A percentile compares a stretch with the other conserved stretches of the same genome.
Conservation (phyloP, 164 flowering plant genomes). For the Dillenia turbinata region DNA sequence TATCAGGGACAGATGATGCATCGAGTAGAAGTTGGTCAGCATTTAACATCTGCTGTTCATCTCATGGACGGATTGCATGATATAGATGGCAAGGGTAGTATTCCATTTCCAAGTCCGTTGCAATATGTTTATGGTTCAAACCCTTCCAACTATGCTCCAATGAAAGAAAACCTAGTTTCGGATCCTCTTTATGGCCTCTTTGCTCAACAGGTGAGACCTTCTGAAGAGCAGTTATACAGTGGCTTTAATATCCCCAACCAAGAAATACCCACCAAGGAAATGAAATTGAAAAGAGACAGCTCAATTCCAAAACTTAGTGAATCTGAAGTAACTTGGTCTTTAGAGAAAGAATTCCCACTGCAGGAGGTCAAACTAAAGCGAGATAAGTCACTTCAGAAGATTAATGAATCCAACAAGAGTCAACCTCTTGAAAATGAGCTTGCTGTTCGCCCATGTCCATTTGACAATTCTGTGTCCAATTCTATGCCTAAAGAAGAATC, state of each 20-base stretch:
- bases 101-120: slow-evolving; percentile 22
- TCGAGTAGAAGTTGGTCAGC: slow-evolving; percentile 22
- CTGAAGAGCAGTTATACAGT: slow-evolving; percentile 17
- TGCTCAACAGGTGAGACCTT: slow-evolving; percentile 23
- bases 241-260: slow-evolving; percentile 20
- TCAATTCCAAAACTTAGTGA: slow-evolving; percentile 10
- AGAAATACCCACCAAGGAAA: slow-evolving; percentile 13
- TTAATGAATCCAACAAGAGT: slow-evolving; percentile 22
- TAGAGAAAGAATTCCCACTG: slow-evolving; percentile 17
- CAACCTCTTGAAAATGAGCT: slow-evolving; percentile 25
- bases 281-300: slow-evolving; percentile 21
- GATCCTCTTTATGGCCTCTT: slow-evolving; percentile 22
- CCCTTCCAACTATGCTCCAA: slow-evolving; percentile 18
- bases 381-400: slow-evolving; percentile 27
- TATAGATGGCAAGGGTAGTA: slow-evolving; percentile 16
- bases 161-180: slow-evolving; percentile 24
- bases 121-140: slow-evolving; percentile 28
- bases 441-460: slow-evolving; percentile 18
- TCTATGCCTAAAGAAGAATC: slow-evolving; percentile 21
- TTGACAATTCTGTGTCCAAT: slow-evolving; percentile 20
- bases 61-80: slow-evolving; percentile 19
- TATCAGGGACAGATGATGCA: slow-evolving; percentile 25
- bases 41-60: slow-evolving; percentile 18
- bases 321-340: slow-evolving; percentile 13
- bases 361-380: slow-evolving; percentile 37